Evolutionary conservation across 73 alveolate species (phyloP).

Genomic region (Paramecium bursaria): DNA sequence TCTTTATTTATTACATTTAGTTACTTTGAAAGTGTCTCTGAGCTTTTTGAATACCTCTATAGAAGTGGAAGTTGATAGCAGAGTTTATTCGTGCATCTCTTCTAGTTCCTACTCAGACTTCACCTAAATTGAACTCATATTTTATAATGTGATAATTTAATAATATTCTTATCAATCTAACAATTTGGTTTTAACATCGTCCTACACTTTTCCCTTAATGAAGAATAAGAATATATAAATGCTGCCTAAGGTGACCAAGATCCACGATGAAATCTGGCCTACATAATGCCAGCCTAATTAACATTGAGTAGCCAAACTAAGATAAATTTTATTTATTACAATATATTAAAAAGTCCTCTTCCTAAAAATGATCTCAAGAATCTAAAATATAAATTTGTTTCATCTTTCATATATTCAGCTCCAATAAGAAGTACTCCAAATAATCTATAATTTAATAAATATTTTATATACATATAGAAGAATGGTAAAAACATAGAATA

Average conservation of each 20-base stretch:
- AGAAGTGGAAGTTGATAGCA: too few species aligned
- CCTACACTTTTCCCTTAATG: constrained; percentile 4
- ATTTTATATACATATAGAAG: neutral
- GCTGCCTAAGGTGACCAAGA: neutral
- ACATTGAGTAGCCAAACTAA: constrained; percentile 35
- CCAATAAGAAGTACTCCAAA: constrained; percentile 1
- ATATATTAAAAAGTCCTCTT: constrained; percentile 45
- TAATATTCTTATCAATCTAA: too few species aligned
- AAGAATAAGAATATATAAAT: constrained; percentile 31
- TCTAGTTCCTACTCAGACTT: too few species aligned
- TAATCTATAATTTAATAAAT: neutral
- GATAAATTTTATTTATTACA: constrained; percentile 18
- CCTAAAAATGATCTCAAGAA: constrained; percentile 55
- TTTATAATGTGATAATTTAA: too few species aligned
- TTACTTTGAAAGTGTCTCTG: too few species aligned
- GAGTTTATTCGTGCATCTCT: too few species aligned
- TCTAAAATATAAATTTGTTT: constrained; percentile 27
- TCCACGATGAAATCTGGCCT: neutral
- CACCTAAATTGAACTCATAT: too few species aligned
- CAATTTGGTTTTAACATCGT: constrained; percentile 25
- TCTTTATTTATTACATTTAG: too few species aligned
- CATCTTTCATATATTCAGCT: constrained; percentile 29
- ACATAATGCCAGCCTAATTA: neutral
- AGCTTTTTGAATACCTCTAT: too few species aligned
- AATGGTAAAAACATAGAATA: constrained; percentile 52